Evolutionary conservation across 208 protist species (phyloP).

Genomic region (Acanthamoeba lenticulata): DNA sequence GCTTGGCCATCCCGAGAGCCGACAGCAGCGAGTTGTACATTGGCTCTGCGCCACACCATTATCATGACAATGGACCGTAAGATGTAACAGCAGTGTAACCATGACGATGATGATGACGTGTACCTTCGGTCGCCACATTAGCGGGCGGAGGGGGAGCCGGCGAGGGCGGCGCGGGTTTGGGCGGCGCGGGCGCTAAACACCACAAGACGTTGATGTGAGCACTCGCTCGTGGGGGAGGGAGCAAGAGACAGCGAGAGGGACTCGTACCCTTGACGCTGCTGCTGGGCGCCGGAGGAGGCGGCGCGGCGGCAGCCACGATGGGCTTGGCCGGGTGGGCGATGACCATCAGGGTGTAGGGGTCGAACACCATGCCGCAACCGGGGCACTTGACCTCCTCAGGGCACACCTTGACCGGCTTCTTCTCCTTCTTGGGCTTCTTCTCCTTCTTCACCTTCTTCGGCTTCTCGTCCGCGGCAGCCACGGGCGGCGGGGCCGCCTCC

Average conservation of each 20-base stretch:
- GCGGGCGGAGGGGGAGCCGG: background rate
- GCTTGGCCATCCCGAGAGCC: background rate
- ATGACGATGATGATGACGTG: too few species aligned
- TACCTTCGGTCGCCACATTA: background rate
- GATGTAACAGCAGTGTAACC: background rate
- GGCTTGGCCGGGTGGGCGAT: background rate
- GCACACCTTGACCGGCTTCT: background rate
- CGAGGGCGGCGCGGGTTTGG: background rate
- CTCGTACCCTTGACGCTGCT: background rate
- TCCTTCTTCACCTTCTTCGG: background rate
- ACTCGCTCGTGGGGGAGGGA: background rate
- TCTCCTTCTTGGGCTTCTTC: background rate
- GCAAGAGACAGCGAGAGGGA: background rate
- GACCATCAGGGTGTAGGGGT: background rate
- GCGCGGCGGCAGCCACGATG: background rate
- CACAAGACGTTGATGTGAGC: background rate
- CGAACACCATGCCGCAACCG: background rate
- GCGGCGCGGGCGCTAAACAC: background rate
- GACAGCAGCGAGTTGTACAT: background rate
- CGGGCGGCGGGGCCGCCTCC: background rate
- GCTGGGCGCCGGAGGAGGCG: background rate
- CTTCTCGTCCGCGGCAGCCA: background rate
- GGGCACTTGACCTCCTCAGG: background rate
- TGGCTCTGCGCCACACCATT: background rate
- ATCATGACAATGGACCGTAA: background rate